Percentiles rank a stretch among this genome's conserved stretches.
These are phyloP conservation scores for Ailanthus altissimus DNA, from an alignment of 345 rosid genomes.

Conservation along the genomic window DNA sequence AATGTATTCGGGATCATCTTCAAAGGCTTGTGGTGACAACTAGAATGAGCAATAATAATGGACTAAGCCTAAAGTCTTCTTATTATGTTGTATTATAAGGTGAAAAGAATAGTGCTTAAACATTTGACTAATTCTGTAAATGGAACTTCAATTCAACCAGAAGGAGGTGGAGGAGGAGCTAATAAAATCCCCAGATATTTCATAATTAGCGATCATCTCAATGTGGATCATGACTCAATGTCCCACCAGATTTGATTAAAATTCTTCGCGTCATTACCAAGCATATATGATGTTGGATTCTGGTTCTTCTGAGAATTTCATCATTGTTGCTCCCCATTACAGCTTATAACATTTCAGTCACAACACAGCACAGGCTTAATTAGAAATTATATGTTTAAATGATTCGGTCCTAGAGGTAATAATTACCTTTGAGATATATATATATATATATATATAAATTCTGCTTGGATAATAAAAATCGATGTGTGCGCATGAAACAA, in stretches of 20 bases:
- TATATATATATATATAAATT: no score
- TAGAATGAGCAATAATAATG: no score
- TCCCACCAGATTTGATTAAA: constrained; percentile 17
- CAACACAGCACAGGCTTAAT: neutral
- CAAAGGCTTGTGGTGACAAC: neutral
- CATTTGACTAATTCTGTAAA: neutral
- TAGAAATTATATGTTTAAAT: no score
- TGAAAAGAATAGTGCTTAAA: constrained; percentile 6
- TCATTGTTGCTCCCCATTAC: constrained; percentile 20
- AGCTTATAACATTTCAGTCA: constrained; percentile 5
- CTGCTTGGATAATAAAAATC: no score
- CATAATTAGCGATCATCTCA: constrained; percentile 11
- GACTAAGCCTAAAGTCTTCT: neutral
- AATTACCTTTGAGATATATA: neutral
- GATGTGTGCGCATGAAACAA: no score
- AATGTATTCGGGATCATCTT: neutral
- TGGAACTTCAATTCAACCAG: neutral
- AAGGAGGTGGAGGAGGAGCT: neutral
- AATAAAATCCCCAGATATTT: neutral
- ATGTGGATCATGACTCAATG: neutral
- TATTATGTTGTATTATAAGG: neutral
- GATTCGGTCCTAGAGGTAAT: neutral
- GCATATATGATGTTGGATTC: constrained; percentile 16
- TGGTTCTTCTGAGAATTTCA: constrained; percentile 13
- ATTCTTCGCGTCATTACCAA: constrained; percentile 27